Evolutionary conservation across 805 yeast genomes (phyloP), one percentile per base, ranked within the genome.

Genomic region (Scheffersomyces ergatensis): DNA sequence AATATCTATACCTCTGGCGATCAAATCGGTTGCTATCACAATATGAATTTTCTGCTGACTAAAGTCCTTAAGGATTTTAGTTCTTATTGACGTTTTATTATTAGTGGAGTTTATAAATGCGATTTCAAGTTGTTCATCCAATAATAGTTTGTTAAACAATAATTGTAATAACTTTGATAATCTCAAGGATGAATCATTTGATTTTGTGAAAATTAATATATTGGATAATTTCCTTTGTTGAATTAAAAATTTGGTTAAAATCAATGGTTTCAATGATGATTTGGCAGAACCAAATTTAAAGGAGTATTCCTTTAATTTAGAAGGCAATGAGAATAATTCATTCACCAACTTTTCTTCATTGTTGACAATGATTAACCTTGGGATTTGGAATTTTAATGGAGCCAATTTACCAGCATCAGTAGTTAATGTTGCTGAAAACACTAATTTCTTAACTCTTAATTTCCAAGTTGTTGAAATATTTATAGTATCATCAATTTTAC

Each of bases 1-100:
- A 34, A 93, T 74, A 63, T 92, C 96, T 37, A 93, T 77, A 67
- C 99, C 99, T 65, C 99, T 82, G n/a, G 97, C 86, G 60, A 93
- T 85, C 51, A 93, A 72, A 65, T 93, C 99, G 0, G 99, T 93
- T 19, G 88, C 89, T 44, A 77, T 82, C 59, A 78, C 69, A 27
- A 89, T 55, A 33, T 72, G 66, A 36, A 79, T 65, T 1, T 74
- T 69, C 14, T 80, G 81, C 2, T 58, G 53, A 12, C 77, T 69
- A 54, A 93, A 90, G 5, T 72, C 72, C 31, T 76, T 71, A 40
- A 93, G 67, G 1, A 82, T 66, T 48, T 77, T 76, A 36, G 70
- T 64, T 34, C 93, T 77, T 21, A 52, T 44, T 13, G 76, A 71
- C 12, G 70, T 56, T 41, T 70, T 70, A 36, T 79, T 72, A 54